Evolutionary conservation across 2,329 filamentous ascomycete genomes (phyloP).

Genomic region (Plenodomus tracheiphilus): DNA sequence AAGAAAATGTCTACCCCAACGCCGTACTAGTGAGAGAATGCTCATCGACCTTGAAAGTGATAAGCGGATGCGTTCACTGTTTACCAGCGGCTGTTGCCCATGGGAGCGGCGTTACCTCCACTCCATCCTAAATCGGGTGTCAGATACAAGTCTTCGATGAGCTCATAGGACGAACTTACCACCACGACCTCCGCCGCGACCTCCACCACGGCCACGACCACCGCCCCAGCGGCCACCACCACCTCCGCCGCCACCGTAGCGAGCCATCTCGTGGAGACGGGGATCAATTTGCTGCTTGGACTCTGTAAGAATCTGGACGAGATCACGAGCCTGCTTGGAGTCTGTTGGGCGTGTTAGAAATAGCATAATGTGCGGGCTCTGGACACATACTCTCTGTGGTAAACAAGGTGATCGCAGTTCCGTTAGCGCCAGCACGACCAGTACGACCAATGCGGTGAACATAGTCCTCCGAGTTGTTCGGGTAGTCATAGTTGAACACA

Average conservation of each 20-base stretch:
- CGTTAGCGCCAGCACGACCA: slow-evolving; percentile 77
- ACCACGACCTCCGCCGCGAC: slow-evolving; percentile 61
- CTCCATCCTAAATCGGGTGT: slow-evolving; percentile 35
- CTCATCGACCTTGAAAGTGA: slow-evolving; percentile 10
- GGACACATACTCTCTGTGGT: slow-evolving; percentile 92
- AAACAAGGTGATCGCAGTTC: slow-evolving; percentile 97
- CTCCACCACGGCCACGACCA: slow-evolving; percentile 68
- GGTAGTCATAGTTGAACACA: slow-evolving; percentile 99
- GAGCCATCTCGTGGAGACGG: slow-evolving; percentile 91
- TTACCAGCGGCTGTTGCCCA: slow-evolving; percentile 49
- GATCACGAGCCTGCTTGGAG: slow-evolving; percentile 79
- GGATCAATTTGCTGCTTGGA: slow-evolving; percentile 98
- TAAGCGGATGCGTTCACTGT: slow-evolving; percentile 7
- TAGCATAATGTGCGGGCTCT: not conserved
- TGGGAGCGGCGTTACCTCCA: slow-evolving; percentile 45
- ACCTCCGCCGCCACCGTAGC: slow-evolving; percentile 84
- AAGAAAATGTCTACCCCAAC: slow-evolving; percentile 29
- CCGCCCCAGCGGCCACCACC: slow-evolving; percentile 70
- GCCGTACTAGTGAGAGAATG: slow-evolving; percentile 19
- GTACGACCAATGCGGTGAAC: slow-evolving; percentile 71
- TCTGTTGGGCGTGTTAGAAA: slow-evolving; percentile 47
- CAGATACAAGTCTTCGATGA: slow-evolving; percentile 12
- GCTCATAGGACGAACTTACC: slow-evolving; percentile 32
- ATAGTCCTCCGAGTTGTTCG: slow-evolving; percentile 82
- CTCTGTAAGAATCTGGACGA: slow-evolving; percentile 88